phyloP scores from a whole-genome alignment of 192 early-diverging fungal species.

The Oehlia diaphana region DNA sequence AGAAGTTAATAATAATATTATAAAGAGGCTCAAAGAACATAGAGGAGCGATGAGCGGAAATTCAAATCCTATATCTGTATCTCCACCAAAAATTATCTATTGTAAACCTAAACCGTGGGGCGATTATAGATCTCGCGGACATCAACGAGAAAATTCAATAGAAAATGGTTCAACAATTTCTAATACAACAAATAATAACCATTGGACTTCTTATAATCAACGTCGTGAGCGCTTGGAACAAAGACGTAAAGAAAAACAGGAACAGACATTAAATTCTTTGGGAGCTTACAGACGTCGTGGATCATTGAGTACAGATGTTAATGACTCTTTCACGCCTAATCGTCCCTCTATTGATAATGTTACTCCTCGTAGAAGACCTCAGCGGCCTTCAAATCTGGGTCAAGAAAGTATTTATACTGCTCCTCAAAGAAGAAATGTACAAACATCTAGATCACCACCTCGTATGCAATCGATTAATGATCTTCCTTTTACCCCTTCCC shows the following conservation, averaged over 20 bases:
- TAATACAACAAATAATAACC: constrained; percentile 7
- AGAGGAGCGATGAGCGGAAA: not conserved
- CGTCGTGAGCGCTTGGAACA: constrained; percentile 32
- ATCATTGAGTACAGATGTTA: not conserved
- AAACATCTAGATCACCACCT: not conserved
- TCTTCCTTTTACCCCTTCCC: not conserved
- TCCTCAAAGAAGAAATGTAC: not conserved
- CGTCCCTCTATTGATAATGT: not conserved
- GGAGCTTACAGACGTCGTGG: constrained; percentile 10
- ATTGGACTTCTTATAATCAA: constrained; percentile 30
- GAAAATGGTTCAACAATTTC: not conserved
- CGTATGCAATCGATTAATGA: not conserved
- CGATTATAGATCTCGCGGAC: constrained; percentile 11
- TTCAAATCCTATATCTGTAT: not conserved
- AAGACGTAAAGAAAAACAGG: constrained; percentile 23
- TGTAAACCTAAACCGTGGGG: constrained; percentile 29
- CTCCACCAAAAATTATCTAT: constrained; percentile 27
- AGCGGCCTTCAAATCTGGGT: not conserved
- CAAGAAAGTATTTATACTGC: not conserved
- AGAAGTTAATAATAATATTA: constrained; percentile 1
- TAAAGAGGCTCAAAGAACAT: not conserved
- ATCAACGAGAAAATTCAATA: not conserved
- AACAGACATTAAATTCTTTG: not conserved
- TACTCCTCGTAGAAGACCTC: not conserved
- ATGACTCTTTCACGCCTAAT: not conserved